Evolutionary conservation across 257 asterid species (phyloP).

Genomic region (Ajuga chamaepitys): DNA sequence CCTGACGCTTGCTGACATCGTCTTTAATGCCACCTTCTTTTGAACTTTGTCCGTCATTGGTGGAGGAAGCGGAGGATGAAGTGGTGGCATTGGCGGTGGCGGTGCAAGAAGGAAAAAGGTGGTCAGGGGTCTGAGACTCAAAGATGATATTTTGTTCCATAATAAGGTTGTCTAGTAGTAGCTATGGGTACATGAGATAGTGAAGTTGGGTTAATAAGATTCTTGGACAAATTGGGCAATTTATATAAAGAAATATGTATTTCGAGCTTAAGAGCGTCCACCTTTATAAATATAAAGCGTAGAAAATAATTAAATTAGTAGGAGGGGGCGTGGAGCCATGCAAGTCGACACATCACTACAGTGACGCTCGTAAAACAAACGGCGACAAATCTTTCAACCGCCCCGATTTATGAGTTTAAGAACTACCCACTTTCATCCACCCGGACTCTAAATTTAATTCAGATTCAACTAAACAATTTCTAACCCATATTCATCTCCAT

Average conservation of each 20-base stretch:
- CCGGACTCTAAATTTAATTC: too few species aligned
- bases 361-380: not conserved
- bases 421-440: too few species aligned
- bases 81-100: not conserved
- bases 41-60: not conserved
- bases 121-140: not conserved
- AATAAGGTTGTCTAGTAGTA: not conserved
- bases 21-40: not conserved
- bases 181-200: slow-evolving; percentile 1
- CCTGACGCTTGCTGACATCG: not conserved
- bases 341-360: not conserved
- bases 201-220: not conserved
- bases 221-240: not conserved
- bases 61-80: slow-evolving; percentile 9
- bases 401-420: not conserved
- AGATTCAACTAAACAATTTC: too few species aligned
- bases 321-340: not conserved
- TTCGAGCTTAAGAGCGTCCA: not conserved
- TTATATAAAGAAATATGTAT: slow-evolving; percentile 3
- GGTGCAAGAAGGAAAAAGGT: slow-evolving; percentile 1
- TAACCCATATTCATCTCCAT: too few species aligned
- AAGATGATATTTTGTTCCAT: slow-evolving; percentile 18
- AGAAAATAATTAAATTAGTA: not conserved
- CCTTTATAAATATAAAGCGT: too few species aligned
- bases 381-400: not conserved